These are phyloP conservation scores for Pseudopyricularia cyperi DNA, from an alignment of 2,329 filamentous ascomycete genomes.

Conservation along the genomic window DNA sequence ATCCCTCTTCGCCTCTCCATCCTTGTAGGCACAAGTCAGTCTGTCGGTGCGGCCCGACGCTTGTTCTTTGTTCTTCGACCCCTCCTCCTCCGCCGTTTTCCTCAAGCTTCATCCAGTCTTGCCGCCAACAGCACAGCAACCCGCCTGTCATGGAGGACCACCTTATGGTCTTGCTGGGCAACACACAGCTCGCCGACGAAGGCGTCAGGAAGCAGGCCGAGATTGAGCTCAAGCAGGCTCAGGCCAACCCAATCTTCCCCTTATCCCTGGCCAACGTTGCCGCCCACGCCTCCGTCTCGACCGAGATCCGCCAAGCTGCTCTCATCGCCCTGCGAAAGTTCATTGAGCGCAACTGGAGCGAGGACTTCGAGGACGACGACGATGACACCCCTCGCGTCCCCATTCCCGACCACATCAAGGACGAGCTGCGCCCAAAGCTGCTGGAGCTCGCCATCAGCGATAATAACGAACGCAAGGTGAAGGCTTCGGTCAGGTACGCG, in stretches of 20 bases:
- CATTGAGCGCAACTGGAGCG: constrained; percentile 74
- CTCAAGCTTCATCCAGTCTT: neutral
- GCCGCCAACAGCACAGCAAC: constrained; percentile 7
- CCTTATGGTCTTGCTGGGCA: constrained; percentile 74
- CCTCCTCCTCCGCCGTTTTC: neutral
- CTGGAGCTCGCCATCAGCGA: constrained; percentile 64
- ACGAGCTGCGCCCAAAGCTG: constrained; percentile 57
- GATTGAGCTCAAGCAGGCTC: constrained; percentile 61
- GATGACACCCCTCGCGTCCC: constrained; percentile 52
- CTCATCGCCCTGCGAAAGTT: constrained; percentile 71
- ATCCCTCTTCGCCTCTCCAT: neutral
- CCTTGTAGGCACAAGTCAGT: neutral
- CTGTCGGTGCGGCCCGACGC: neutral
- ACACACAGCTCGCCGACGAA: constrained; percentile 69
- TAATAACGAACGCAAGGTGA: constrained; percentile 73
- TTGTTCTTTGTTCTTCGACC: neutral
- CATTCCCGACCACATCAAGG: constrained; percentile 61
- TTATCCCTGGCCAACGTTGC: constrained; percentile 70
- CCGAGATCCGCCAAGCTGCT: constrained; percentile 70
- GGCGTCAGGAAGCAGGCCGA: constrained; percentile 76
- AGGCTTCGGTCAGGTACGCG: constrained; percentile 66
- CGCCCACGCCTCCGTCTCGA: constrained; percentile 58
- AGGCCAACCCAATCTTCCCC: constrained; percentile 59
- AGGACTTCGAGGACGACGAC: constrained; percentile 58
- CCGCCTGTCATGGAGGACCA: constrained; percentile 41